Evolutionary conservation across 73 alveolate genomes (phyloP), one percentile per base, ranked within the genome.

Genomic region (Blepharisma stoltei): DNA sequence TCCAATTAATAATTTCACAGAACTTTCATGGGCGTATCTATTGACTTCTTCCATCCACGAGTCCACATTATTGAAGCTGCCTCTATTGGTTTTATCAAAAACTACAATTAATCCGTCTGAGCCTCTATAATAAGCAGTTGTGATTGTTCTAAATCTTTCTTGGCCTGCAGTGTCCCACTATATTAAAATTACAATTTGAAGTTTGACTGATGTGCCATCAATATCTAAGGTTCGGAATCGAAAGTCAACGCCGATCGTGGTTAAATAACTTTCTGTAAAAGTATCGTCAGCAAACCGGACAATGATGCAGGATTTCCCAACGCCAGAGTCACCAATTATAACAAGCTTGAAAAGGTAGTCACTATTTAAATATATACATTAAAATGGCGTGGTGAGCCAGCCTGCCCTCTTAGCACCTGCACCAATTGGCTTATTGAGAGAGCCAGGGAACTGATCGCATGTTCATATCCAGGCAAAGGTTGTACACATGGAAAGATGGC

Each of bases 81-180:
- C 89, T 52, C 77, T 79, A 76, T 92, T 91, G 11, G 95, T 90
- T 23, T 87, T 86, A 76, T 91, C 95, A 86, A 85, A 92, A 41
- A 89, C 91, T 27, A 92, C 77, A 14, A 92, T 65, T 6, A 88
- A 82, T 49, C 96, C 94, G 52, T 86, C 91, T 8, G 96, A 81
- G 8, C 95, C 98, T 54, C 90, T 82, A 70, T 92, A 92, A 69
- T 86, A 89, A 11, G 89, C 77, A 54, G 93, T 86, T n/a, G 98
- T 92, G 21, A 92, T 92, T 44, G 83, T 82, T 18, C 91, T 73
- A 71, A 89, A 92, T 71, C 96, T 76, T 70, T 92, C 98, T 67
- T 92, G 83, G 37, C 96, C 98, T 54, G 95, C 98, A 37, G 95
- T 92, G 79, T 92, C 95, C 95, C 95, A 92, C 41, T 32, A 32